Evolutionary conservation across 2,329 filamentous ascomycete genomes (phyloP), one percentile per base, ranked within the genome.

Genomic region (Venturiaceae sp.): DNA sequence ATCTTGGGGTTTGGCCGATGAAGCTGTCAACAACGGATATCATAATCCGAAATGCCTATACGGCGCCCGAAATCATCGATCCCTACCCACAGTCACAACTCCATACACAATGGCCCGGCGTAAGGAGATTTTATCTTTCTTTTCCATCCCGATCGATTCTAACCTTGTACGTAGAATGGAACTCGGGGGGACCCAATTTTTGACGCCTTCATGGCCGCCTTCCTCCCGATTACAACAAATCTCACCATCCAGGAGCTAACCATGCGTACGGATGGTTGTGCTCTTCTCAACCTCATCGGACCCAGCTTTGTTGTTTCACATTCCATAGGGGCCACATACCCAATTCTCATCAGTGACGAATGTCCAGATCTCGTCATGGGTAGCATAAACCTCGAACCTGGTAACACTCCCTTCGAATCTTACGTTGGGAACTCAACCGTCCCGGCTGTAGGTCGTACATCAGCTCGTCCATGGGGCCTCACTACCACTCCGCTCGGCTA

Each of bases 341-440:
- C 71, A 8, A 80, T 74, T 74, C 69, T 77, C 8, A 71, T 77
- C 8, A 77, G 75, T 1, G 81, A 85, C 62, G 66, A 68, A 2
- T 66, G 73, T 3, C 80, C 81, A 0, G 62, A 74, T 0, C 67
- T 78, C 0, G 75, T 83, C 1, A 74, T 73, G 21, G 75, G 69
- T 0, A 73, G 83, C 21, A 66, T 84, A 1, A 71, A 75, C 0
- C 61, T 84, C 13, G 82, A 84, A 63, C 81, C 81, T 0, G 66
- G 62, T 53, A 63, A 39, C 63, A 67, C 46, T 37, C 62, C 7
- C 60, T 57, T 34, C 61, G 60, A 33, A 46, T 60, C 44, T 8
- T 36, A 26, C 62, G 63, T 30, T 23, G 9, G 54, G 2, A 56
- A 56, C 54, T 32, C 34, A 3, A 56, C 54, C 5, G 54, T 56